Base-by-base conservation (phyloP, 129 eudicot species). In the Pseudognaphalium luteoalbum region DNA sequence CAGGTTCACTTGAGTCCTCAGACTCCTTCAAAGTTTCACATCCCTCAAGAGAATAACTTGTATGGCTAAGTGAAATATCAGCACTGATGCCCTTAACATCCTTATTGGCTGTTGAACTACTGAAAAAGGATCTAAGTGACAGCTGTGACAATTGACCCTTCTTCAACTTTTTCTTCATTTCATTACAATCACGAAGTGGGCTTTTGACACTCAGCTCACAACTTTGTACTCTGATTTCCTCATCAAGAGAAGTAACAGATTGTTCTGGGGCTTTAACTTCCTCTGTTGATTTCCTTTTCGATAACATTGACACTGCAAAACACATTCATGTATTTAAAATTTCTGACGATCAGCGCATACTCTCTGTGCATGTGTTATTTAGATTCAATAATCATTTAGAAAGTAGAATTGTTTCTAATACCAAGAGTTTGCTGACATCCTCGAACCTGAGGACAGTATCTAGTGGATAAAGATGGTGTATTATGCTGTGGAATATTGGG, bases 361-460 rank as follows among this genome's bases (percentile, higher is more conserved):
- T 25, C 28, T 25, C 28, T 25, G 28, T 25, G 28, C 0, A 19
- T n/a, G 44, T 1, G 58, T 51, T 39, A 68, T 39, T 39, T 25
- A 17, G 11, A 7, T 30, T 11, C 52, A 47, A 57, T 8, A 35
- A 17, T 58, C 16, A 17, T 16, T 73, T 29, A 44, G 72, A 19
- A 4, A 66, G 22, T 7, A 39, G 59, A 50, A 68, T 69, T 51
- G 35, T 22, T 73, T 76, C 4, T 74, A 78, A 37, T 75, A 94
- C 99, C 99, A 77, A 94, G 92, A 75, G 96, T 94, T 81, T 94
- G 98, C 75, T 94, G 99, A 69, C 87, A 82, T 66, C 99, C 99
- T 85, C 88, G 85, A 75, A 94, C 92, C 81, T 89, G 97, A 70
- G 97, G 96, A 81, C 86, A 84, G 81, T 91, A 94, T 91, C 97